phyloP scores from a whole-genome alignment of 78 protist genomes.

The Speleostelium caveatum region DNA sequence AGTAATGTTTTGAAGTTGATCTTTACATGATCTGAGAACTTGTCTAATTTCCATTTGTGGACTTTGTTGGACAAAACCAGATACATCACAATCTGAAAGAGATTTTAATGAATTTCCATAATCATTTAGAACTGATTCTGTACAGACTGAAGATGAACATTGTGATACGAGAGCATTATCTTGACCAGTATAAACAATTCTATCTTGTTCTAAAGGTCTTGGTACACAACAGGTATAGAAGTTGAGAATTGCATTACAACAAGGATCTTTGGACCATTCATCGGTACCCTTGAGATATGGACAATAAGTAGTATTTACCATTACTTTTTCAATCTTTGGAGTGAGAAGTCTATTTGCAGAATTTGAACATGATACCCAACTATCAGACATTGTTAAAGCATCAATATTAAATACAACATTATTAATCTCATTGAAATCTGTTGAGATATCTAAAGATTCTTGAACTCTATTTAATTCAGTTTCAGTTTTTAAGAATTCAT shows the following conservation, averaged over 20 bases:
- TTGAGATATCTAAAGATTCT: background rate
- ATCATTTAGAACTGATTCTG: background rate
- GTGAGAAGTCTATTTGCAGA: slow-evolving; percentile 10
- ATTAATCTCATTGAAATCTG: slow-evolving; percentile 3
- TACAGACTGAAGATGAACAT: background rate
- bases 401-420: slow-evolving; percentile 37
- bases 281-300: slow-evolving; percentile 7
- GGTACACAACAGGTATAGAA: slow-evolving; percentile 62
- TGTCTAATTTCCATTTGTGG: slow-evolving; percentile 8
- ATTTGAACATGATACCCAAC: slow-evolving; percentile 38
- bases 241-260: slow-evolving; percentile 13
- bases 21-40: slow-evolving; percentile 18
- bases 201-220: background rate
- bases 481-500: background rate
- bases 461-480: background rate
- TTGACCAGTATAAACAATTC: slow-evolving; percentile 14
- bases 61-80: background rate
- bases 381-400: slow-evolving; percentile 31
- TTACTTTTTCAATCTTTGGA: background rate
- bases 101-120: background rate
- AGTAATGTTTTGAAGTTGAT: background rate
- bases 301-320: slow-evolving; percentile 14
- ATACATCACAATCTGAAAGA: slow-evolving; percentile 1
- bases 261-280: slow-evolving; percentile 33
- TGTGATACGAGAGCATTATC: background rate